A percentile compares a stretch with the other conserved stretches of the same genome.
phyloP scores from a whole-genome alignment of 1,284 basidiomycete genomes.

The Meripilus lineatus region DNA sequence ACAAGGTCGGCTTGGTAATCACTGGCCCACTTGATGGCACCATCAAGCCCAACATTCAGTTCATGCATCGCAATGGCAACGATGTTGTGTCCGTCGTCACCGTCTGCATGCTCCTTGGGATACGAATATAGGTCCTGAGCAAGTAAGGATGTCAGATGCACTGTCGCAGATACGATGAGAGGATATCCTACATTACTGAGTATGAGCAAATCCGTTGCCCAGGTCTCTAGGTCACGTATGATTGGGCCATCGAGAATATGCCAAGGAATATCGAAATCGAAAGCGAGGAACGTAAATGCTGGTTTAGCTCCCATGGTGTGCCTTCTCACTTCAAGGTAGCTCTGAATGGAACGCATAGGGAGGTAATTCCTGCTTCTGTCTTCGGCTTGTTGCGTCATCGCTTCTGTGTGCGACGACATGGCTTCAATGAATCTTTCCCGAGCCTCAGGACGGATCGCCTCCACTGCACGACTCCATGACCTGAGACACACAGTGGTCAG shows the following conservation, averaged over 20 bases:
- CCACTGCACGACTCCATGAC: neutral
- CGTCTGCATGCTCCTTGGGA: conserved; percentile 28
- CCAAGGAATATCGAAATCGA: conserved; percentile 28
- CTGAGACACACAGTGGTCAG: neutral
- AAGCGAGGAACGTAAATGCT: conserved; percentile 25
- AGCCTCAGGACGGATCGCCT: neutral
- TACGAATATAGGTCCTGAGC: conserved; percentile 29
- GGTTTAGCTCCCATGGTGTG: conserved; percentile 26
- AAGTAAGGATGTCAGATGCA: neutral
- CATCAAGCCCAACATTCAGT: conserved; percentile 21
- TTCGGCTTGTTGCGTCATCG: neutral
- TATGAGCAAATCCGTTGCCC: conserved; percentile 15
- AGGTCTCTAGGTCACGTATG: conserved; percentile 18
- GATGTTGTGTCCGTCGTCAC: conserved; percentile 29
- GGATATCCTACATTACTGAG: conserved; percentile 24
- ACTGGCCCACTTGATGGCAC: conserved; percentile 26
- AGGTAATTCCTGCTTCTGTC: neutral
- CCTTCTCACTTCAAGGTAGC: conserved; percentile 25
- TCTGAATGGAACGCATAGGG: neutral
- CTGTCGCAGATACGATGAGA: neutral
- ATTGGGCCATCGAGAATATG: conserved; percentile 26
- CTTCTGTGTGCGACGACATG: neutral
- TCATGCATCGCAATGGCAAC: conserved; percentile 17
- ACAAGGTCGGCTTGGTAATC: conserved; percentile 21
- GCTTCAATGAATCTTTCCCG: neutral